Evolutionary conservation across 2,329 filamentous ascomycete genomes (phyloP).

Genomic region (Plenodomus tracheiphilus): DNA sequence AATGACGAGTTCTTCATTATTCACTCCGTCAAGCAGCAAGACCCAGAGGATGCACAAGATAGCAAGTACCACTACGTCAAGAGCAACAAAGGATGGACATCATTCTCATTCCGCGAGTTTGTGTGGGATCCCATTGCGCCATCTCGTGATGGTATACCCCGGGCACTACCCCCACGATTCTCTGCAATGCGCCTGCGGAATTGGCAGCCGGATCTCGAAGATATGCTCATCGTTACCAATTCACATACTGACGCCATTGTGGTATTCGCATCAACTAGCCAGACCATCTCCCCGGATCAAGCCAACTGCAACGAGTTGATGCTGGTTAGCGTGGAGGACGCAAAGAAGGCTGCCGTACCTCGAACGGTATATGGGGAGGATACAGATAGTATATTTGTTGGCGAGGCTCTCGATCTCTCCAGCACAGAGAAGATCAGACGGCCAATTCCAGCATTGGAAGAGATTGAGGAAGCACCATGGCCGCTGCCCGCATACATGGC

Average conservation of each 20-base stretch:
- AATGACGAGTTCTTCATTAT: constrained; percentile 82
- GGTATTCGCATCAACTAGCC: constrained; percentile 73
- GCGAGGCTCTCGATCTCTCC: constrained; percentile 82
- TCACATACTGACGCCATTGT: constrained; percentile 80
- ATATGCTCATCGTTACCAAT: constrained; percentile 80
- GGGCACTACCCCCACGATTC: constrained; percentile 69
- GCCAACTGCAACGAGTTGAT: constrained; percentile 71
- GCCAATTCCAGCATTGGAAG: constrained; percentile 74
- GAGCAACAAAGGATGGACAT: constrained; percentile 60
- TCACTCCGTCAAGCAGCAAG: constrained; percentile 55
- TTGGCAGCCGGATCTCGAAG: constrained; percentile 78
- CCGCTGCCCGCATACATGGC: constrained; percentile 84
- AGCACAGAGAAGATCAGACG: constrained; percentile 75
- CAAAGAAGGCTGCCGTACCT: constrained; percentile 69
- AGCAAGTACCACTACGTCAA: constrained; percentile 77
- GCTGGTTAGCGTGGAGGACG: constrained; percentile 73
- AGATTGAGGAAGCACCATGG: constrained; percentile 75
- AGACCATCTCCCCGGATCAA: constrained; percentile 64
- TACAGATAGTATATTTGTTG: constrained; percentile 77
- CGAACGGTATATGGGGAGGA: constrained; percentile 29
- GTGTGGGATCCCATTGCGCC: constrained; percentile 53
- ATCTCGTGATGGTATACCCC: constrained; percentile 58
- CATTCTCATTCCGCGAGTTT: constrained; percentile 74
- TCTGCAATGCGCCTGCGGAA: constrained; percentile 76
- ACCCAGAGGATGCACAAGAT: constrained; percentile 55